Evolutionary conservation across 2,329 filamentous ascomycete genomes (phyloP), one percentile per base, ranked within the genome.

Genomic region (Trichoderma aggressivum): DNA sequence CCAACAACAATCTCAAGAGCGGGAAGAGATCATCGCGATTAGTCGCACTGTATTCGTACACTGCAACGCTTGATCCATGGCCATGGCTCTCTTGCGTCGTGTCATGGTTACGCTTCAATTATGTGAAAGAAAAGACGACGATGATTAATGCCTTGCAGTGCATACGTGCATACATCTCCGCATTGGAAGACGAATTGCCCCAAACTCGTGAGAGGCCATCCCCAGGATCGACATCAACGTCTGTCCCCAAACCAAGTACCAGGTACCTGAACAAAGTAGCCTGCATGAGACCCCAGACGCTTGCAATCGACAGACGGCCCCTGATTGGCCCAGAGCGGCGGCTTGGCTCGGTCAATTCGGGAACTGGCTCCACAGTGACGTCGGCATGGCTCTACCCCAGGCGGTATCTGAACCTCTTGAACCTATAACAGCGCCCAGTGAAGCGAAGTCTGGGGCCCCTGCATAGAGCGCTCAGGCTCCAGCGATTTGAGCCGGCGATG

Each of bases 261-360:
- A 32, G 56, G 56, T 59, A 58, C 26, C 16, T 2, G 16, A 30
- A 58, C 55, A 58, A n/a, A n/a, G 55, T 5, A 32, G 7, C 10
- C 26, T 56, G 64, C 30, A 65, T 32, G 24, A n/a, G 36, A 34
- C 65, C 55, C 53, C 55, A 59, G 65, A 59, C 26, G 65, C 64
- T 18, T 7, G 34, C 36, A 47, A 50, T 32, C 26, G 65, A 55
- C 18, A 59, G 30, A 26, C 10, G 32, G 8, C 5, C 16, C 7
- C 47, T 61, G 56, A 69, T 69, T 69, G 55, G 65, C 56, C 39
- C 24, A 50, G 6, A 7, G 56, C 28, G 28, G 56, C 65, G 65
- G 65, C 65, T 69, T 60, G 65, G 65, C 65, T 69, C 65, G 65
- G 65, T 69, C 65, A 69, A 69, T 69, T 69, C 65, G 34, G 65